Base-by-base conservation (phyloP, 352 stramenopile genomes). In the Halophytophthora polymorphica region DNA sequence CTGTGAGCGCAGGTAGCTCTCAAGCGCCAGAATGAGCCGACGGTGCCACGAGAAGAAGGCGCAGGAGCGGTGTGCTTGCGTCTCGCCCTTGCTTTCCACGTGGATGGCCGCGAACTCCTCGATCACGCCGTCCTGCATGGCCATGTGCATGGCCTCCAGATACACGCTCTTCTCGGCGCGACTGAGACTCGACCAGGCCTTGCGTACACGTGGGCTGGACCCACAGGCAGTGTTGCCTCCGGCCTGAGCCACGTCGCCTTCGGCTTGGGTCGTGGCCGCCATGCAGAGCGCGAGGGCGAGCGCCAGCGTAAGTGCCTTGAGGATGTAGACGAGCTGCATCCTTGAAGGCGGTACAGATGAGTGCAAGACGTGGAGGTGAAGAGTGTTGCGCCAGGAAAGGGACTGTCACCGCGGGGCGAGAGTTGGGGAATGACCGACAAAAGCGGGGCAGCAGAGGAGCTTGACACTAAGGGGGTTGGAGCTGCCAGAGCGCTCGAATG, bases 31-130 rank as follows among this genome's bases (percentile, higher is more conserved):
- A 23, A 88, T 60, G 37, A 83, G 61, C 35, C 65, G 66, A 10
- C 74, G 69, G 58, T 88, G 73, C 77, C 77, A 88, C 38, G 65
- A 63, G 42, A 77, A 73, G 58, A 86, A 86, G 7, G 49, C 71
- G 50, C 63, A 81, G n/a, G 71, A 77, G 50, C 60, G 60, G 25
- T 73, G 53, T 6, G 65, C 73, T 54, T 84, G 73, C 12, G 61
- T 66, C 31, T 71, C 50, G 21, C 70, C 59, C 31, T 69, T 64
- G 15, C 67, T 51, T 19, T 82, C 70, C 17, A 73, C 47, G 31
- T 79, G 63, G 38, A 82, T 69, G 36, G 61, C 68, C 0, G 70
- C 58, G 34, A 84, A 73, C 28, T 75, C 55, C 43, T 72, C 70
- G 35, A 81, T 50, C 11, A 58, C 65, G 35, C 73, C 73, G 39